Evolutionary conservation across 208 protist genomes (phyloP).

Genomic region (Acanthamoeba triangularis): DNA sequence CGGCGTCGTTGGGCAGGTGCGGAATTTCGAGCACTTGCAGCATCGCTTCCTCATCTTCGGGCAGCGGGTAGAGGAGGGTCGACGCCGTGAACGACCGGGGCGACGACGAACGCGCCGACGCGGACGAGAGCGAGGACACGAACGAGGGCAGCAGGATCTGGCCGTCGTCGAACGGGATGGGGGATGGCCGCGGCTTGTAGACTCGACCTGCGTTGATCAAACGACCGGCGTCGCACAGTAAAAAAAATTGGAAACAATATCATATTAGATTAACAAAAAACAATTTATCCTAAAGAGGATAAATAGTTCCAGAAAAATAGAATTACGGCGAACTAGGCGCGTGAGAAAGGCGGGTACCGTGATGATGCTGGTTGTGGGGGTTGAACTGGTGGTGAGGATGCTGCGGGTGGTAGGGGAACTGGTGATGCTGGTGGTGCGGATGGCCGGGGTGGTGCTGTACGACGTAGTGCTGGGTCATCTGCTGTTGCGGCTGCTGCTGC

Average conservation of each 20-base stretch:
- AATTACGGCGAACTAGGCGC: background rate
- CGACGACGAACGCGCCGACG: background rate
- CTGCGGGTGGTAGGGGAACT: background rate
- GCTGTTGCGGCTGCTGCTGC: no score
- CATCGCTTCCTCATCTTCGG: constrained; percentile 18
- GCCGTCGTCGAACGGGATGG: constrained; percentile 15
- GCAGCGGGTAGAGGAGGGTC: constrained; percentile 10
- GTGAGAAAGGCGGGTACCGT: background rate
- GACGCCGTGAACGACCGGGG: constrained; percentile 30
- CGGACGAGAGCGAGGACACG: constrained; percentile 20
- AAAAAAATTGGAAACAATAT: background rate
- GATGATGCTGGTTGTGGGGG: background rate
- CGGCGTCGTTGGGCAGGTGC: background rate
- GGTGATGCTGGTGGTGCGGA: background rate
- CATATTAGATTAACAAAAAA: background rate
- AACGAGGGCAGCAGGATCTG: constrained; percentile 25
- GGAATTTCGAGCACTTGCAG: constrained; percentile 5
- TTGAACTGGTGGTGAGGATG: constrained; percentile 5
- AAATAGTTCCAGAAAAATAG: background rate
- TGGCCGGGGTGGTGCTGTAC: constrained; percentile 7
- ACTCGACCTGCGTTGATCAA: background rate
- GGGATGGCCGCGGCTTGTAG: constrained; percentile 17
- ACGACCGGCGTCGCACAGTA: background rate
- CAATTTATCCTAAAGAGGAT: no score
- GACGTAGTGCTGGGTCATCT: background rate